phyloP scores from a whole-genome alignment of 352 stramenopile species.

The Globisporangium cederbergense region DNA sequence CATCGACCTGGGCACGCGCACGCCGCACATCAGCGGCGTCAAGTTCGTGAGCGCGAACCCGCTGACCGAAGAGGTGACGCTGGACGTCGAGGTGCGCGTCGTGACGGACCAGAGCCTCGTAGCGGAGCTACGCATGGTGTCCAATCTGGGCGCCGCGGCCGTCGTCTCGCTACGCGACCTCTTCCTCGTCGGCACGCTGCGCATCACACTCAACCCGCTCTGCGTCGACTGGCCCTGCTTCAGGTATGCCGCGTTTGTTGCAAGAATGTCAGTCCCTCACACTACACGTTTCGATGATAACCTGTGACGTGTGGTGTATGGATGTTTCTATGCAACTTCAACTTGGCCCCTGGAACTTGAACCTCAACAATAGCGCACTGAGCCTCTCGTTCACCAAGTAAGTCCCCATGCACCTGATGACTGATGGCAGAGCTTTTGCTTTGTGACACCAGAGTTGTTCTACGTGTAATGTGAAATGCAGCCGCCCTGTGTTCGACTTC shows the following conservation, averaged over 20 bases:
- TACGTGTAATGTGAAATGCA: conserved; percentile 17
- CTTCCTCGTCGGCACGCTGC: conserved; percentile 65
- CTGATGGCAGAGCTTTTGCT: background rate
- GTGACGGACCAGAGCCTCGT: conserved; percentile 57
- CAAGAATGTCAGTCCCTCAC: too few relatives aligned
- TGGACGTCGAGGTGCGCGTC: conserved; percentile 65
- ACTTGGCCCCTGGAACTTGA: background rate
- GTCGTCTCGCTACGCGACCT: conserved; percentile 60
- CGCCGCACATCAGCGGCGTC: conserved; percentile 62
- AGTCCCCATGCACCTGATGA: background rate
- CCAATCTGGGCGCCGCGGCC: conserved; percentile 51
- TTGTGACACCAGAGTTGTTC: background rate
- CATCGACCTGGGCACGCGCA: conserved; percentile 51
- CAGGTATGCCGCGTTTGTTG: conserved; percentile 16
- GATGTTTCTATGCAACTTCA: background rate
- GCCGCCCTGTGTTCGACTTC: conserved; percentile 70
- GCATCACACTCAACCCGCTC: conserved; percentile 70
- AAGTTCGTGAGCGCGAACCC: conserved; percentile 64
- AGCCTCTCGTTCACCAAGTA: conserved; percentile 75
- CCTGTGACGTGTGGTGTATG: background rate
- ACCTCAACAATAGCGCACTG: conserved; percentile 27
- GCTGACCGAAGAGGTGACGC: conserved; percentile 57
- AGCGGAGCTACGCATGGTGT: conserved; percentile 66
- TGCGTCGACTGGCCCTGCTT: conserved; percentile 71
- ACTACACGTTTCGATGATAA: background rate